Base-by-base conservation (phyloP, 2,329 filamentous ascomycete species). In the Pseudogymnoascus sp. region DNA sequence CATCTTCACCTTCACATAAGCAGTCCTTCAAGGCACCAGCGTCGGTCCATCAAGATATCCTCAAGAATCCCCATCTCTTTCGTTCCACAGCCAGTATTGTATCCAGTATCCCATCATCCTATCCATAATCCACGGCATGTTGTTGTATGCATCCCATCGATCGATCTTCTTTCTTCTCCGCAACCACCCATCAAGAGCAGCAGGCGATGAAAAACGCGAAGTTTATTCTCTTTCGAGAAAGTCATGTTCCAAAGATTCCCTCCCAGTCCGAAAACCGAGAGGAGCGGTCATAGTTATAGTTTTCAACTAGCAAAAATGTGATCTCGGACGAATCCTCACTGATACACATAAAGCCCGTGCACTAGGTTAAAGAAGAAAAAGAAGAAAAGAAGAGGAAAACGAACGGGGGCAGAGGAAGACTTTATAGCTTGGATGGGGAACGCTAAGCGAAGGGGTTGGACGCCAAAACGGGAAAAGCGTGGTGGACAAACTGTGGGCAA, bases 261-360 rank as follows among this genome's bases (percentile, higher is more conserved):
- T 83, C 79, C 78, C 84, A 83, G 82, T 81, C 83, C 79, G 79
- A 80, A 82, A 83, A 83, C 87, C 83, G 82, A 71, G 78, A 82
- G 80, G 81, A 92, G 88, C 82, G 82, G 88, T 90, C 88, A 89
- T 84, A 82, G 80, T 70, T 70, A 70, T 74, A 74, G 71, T 74
- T 74, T 74, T 74, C 70, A 73, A 72, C 87, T 89, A 91, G 88
- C 88, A 91, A 90, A 89, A 90, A 90, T 83, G 83, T 84, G 83
- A 84, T 85, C 87, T 91, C 89, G 85, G 89, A 91, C 86, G 83
- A 86, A 87, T 90, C 88, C 86, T 91, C 88, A 91, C 86, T 88
- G 87, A 84, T 85, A 87, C 84, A 84, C 86, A 83, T 90, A 88
- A 88, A 84, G 87, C 88, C 87, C 85, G 50, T 44, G 36, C n/a